Evolutionary conservation across 108 stramenopile species (phyloP), one percentile per base, ranked within the genome.

Genomic region (Aurantiochytrium sp.): DNA sequence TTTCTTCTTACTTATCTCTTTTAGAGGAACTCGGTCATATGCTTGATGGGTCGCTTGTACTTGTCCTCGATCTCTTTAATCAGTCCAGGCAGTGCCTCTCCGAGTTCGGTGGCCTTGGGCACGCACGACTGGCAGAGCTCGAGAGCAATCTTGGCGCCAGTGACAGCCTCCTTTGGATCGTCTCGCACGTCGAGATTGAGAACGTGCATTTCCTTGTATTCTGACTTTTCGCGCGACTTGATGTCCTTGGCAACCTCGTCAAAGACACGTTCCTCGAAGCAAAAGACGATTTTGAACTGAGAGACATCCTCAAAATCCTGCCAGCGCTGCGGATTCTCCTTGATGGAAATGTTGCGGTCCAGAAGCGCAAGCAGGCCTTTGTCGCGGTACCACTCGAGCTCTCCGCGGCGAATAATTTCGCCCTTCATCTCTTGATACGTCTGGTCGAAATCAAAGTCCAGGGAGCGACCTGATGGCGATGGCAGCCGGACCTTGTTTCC

Each of bases 401-500:
- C 76, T 23, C 76, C 76, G 51, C 76, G 45, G 76, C 51, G 45
- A 12, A 83, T 83, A 53, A 83, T 83, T 23, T 47, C 51, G 19
- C 14, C 51, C 76, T 83, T 83, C 76, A 83, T 83, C 5, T 83
- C 76, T 45, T 47, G 51, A 4, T 83, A 83, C 23, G 49, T 83
- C 76, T 83, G 76, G 4, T 87, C 87, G 23, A 87, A 87, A 58
- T 58, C 53, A 42, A 87, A 58, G 58, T 25, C 23, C 25, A 87
- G 35, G 5, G 55, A 25, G n/a, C 58, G 58, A 5, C 58, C 23
- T 5, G n/a, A 29, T 14, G 60, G 88, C 60, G 88, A 44, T 5
- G 88, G 76, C 76, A 83, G 76, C 76, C 76, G 76, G 4, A 83
- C 76, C 51, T 83, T 83, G 76, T 83, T 83, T 12, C 76, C 76